Evolutionary conservation across 306 rosid genomes (phyloP).

Genomic region (Castanea mollissima): DNA sequence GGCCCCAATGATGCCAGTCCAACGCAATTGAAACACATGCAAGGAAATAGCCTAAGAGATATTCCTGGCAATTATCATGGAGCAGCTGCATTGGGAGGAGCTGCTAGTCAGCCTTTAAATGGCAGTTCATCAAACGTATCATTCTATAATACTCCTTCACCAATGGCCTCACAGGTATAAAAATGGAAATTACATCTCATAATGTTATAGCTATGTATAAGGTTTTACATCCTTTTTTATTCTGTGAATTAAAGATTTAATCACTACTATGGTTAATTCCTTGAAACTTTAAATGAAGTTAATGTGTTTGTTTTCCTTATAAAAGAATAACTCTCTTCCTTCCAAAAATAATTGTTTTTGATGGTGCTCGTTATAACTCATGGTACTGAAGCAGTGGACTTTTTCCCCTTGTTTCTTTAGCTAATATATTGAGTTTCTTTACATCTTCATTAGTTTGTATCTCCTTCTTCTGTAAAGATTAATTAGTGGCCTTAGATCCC

Average conservation of each 20-base stretch:
- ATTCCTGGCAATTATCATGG: conserved; percentile 71
- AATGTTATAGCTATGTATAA: conserved; percentile 2
- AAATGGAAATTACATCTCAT: conserved; percentile 9
- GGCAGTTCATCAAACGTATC: conserved; percentile 60
- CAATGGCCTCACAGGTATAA: conserved; percentile 74
- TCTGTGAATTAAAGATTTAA: neutral
- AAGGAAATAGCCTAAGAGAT: conserved; percentile 67
- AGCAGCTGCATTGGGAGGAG: conserved; percentile 55
- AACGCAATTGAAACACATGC: conserved; percentile 65
- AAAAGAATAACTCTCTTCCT: neutral
- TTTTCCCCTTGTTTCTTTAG: neutral
- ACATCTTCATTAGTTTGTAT: neutral
- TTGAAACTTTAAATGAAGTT: neutral
- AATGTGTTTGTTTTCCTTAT: neutral
- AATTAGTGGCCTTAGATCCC: conserved; percentile 20
- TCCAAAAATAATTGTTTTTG: neutral
- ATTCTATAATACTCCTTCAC: conserved; percentile 92
- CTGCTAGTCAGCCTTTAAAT: conserved; percentile 53
- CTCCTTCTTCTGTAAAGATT: neutral
- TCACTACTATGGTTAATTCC: neutral
- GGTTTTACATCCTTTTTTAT: neutral
- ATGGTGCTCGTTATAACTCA: neutral
- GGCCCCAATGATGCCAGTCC: conserved; percentile 62
- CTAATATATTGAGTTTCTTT: neutral
- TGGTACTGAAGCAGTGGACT: neutral